These are phyloP conservation scores for Lentinula edodes DNA, from an alignment of 768 basidiomycete genomes.

Conservation along the genomic window DNA sequence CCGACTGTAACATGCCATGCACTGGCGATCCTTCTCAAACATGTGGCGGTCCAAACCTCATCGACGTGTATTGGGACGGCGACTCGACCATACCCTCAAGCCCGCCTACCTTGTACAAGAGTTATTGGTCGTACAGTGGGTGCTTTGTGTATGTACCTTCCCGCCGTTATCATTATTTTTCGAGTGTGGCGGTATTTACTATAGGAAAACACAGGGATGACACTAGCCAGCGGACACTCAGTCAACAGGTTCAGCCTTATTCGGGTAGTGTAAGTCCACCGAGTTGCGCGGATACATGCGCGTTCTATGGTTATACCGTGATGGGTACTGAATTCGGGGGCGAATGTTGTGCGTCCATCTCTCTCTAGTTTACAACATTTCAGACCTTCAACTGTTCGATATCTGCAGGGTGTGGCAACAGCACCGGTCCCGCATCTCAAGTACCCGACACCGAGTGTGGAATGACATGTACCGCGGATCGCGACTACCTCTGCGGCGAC, in stretches of 20 bases:
- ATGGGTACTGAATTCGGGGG: neutral
- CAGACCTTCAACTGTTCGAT: no score
- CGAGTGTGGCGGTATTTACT: neutral
- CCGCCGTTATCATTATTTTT: no score
- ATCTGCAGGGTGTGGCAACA: neutral
- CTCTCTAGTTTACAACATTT: no score
- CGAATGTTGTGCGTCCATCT: neutral
- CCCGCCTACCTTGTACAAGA: neutral
- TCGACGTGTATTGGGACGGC: neutral
- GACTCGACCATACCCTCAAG: neutral
- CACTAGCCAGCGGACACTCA: neutral
- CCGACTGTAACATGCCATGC: neutral
- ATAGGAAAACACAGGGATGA: neutral
- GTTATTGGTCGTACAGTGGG: neutral
- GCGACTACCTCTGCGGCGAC: neutral
- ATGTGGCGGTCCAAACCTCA: neutral
- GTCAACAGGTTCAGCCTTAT: neutral
- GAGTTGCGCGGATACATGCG: neutral
- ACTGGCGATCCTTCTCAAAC: neutral
- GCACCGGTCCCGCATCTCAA: neutral
- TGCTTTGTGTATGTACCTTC: neutral
- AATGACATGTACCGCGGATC: neutral
- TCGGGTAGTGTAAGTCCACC: neutral
- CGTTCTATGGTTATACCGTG: neutral
- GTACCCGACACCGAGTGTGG: neutral